phyloP scores from a whole-genome alignment of 169 alveolate genomes.

The Miamiensis avidus region DNA sequence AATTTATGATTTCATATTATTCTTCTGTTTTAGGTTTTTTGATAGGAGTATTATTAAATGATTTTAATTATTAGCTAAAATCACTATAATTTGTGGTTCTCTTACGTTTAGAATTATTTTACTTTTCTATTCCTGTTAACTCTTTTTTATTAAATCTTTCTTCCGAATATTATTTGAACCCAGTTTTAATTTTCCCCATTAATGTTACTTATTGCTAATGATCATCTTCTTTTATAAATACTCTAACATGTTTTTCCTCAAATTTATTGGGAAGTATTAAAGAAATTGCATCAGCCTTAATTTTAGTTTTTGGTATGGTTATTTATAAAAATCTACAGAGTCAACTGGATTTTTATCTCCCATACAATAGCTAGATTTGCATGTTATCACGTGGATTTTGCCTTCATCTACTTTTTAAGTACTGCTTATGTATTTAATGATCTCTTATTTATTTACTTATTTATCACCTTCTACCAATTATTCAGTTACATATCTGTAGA shows the following conservation, averaged over 20 bases:
- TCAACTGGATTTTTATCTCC: constrained; percentile 62
- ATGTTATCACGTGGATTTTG: constrained; percentile 49
- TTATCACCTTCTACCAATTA: constrained; percentile 28
- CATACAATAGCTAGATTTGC: constrained; percentile 46
- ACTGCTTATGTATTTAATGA: constrained; percentile 38
- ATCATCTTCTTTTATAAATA: constrained; percentile 48
- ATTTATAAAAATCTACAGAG: constrained; percentile 51
- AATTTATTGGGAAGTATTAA: constrained; percentile 47
- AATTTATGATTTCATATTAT: too few species aligned
- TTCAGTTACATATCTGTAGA: constrained; percentile 63
- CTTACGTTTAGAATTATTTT: too few species aligned
- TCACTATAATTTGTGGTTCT: too few species aligned
- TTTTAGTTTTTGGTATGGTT: neutral
- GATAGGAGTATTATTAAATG: too few species aligned
- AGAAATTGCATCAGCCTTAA: constrained; percentile 30
- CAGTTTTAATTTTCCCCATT: neutral
- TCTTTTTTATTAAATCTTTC: neutral
- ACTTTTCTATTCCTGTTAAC: too few species aligned
- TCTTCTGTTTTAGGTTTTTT: too few species aligned
- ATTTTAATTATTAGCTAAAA: too few species aligned
- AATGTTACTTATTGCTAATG: neutral
- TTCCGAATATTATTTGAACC: neutral
- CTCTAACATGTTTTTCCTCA: constrained; percentile 53
- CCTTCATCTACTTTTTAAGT: constrained; percentile 32
- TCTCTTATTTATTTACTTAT: constrained; percentile 18